Conservation (phyloP, 208 protist genomes). For the Trypanosoma boissoni region DNA sequence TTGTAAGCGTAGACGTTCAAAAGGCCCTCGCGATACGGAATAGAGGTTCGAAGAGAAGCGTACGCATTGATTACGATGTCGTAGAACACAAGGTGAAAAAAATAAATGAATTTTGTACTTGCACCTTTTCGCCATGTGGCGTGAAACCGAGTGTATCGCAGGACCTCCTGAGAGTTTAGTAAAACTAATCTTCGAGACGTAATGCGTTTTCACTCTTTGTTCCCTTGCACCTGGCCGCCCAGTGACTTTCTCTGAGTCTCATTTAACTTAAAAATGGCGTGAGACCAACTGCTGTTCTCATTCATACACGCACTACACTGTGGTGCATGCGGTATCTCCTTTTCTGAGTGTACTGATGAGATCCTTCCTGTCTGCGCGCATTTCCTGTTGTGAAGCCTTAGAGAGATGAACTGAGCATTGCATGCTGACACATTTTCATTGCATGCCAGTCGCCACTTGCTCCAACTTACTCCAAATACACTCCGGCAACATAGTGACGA, state of each 20-base stretch:
- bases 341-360: conserved; percentile 56
- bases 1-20: no score
- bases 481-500: no score
- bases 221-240: conserved; percentile 75
- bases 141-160: conserved; percentile 35
- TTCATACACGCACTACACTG: conserved; percentile 89
- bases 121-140: conserved; percentile 41
- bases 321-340: conserved; percentile 68
- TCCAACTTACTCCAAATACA: no score
- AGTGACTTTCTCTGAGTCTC: conserved; percentile 56
- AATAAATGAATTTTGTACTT: conserved; percentile 78
- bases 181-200: conserved; percentile 68
- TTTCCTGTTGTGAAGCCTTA: conserved; percentile 78
- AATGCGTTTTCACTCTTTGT: conserved; percentile 34
- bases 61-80: conserved; percentile 73
- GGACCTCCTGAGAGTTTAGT: conserved; percentile 79
- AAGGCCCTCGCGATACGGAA: conserved; percentile 84
- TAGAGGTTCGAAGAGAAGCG: conserved; percentile 32
- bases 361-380: conserved; percentile 60
- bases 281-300: conserved; percentile 87
- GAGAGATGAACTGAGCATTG: conserved; percentile 61
- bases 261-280: conserved; percentile 94
- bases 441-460: conserved; percentile 49
- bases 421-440: conserved; percentile 70
- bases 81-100: conserved; percentile 67